These are phyloP conservation scores for Evernia prunastri DNA, from an alignment of 495 filamentous ascomycete genomes.

Conservation along the genomic window DNA sequence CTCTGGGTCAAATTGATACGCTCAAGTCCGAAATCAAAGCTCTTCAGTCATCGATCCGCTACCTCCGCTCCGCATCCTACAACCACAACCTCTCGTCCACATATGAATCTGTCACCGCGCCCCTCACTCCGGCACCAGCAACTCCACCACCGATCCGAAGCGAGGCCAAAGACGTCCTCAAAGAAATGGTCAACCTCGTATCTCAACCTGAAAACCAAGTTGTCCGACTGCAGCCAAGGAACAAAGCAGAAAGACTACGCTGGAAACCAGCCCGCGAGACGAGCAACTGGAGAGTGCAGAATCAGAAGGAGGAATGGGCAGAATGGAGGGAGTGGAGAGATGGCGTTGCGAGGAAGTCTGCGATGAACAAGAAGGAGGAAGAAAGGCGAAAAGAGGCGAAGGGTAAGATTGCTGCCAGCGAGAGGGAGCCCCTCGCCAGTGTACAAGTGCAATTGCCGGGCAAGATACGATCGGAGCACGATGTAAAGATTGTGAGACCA, in stretches of 20 bases:
- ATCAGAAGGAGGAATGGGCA: constrained; percentile 24
- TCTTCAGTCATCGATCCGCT: constrained; percentile 70
- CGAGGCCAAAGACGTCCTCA: constrained; percentile 25
- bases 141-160: constrained; percentile 2
- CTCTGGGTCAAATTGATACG: constrained; percentile 64
- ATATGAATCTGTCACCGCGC: constrained; percentile 16
- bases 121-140: not conserved
- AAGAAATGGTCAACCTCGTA: constrained; percentile 23
- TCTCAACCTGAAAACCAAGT: constrained; percentile 15
- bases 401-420: not conserved
- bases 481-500: constrained; percentile 7
- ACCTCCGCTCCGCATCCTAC: constrained; percentile 44
- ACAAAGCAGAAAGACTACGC: constrained; percentile 19
- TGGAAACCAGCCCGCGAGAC: constrained; percentile 25
- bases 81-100: constrained; percentile 10
- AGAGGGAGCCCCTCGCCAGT: constrained; percentile 9
- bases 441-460: constrained; percentile 12
- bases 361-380: not conserved
- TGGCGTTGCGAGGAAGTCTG: constrained; percentile 10
- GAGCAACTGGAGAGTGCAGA: constrained; percentile 17
- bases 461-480: not conserved
- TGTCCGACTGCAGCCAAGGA: constrained; percentile 10
- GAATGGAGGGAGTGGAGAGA: constrained; percentile 24
- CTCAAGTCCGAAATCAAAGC: constrained; percentile 63
- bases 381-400: constrained; percentile 13